Evolutionary conservation across 805 yeast genomes (phyloP).

Genomic region (Kuraishia piskuri): DNA sequence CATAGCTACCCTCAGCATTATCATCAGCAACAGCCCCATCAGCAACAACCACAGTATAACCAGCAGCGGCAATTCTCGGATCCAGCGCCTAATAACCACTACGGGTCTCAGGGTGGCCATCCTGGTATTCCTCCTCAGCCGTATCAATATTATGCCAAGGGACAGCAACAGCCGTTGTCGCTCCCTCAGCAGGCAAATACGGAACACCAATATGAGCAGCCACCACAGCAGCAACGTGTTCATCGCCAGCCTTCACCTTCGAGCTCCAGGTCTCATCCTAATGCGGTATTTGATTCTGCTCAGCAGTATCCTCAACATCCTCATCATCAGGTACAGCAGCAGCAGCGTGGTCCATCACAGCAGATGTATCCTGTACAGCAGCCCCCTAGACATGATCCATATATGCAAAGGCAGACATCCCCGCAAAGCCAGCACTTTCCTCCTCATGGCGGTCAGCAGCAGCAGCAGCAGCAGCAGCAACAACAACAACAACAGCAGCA

Average conservation of each 20-base stretch:
- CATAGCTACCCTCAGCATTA: background rate
- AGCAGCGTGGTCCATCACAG: constrained; percentile 8
- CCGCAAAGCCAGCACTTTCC: constrained; percentile 1
- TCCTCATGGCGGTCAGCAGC: constrained; percentile 1
- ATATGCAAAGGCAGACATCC: background rate
- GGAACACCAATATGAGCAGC: background rate
- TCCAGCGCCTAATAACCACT: constrained; percentile 1
- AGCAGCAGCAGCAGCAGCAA: constrained; percentile 1
- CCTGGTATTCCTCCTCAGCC: background rate
- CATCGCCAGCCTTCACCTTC: constrained; percentile 3
- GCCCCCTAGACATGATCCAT: background rate
- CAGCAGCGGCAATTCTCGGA: constrained; percentile 6
- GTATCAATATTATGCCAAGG: background rate
- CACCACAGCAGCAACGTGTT: background rate
- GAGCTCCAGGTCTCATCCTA: constrained; percentile 4
- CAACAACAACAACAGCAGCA: constrained; percentile 5
- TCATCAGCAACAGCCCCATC: constrained; percentile 9
- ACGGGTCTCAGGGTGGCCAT: background rate
- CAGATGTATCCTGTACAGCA: constrained; percentile 3
- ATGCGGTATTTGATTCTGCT: background rate
- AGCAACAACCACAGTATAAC: constrained; percentile 6
- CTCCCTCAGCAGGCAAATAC: background rate
- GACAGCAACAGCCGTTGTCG: background rate
- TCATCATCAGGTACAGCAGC: constrained; percentile 1
- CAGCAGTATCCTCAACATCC: constrained; percentile 6